Base-by-base conservation (phyloP, 1,139 yeast species). In the Blastobotrys ciferrii region DNA sequence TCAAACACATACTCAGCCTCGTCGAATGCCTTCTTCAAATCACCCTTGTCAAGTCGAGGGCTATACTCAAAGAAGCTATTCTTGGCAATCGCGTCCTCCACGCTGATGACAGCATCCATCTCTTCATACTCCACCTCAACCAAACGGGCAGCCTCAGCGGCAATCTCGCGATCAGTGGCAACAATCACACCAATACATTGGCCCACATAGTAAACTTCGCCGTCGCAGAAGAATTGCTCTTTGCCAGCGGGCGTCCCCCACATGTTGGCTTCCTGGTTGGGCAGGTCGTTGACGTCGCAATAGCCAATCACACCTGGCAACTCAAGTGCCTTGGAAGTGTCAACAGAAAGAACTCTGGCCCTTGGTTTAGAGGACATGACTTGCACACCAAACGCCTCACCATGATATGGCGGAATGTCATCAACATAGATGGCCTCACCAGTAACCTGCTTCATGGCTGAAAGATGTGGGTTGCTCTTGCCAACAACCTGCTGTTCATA, bases 341-440 rank as follows among this genome's bases (percentile, higher is more conserved):
- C 76, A 11, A 73, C 65, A 9, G 68, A 64, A 17, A 64, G 18
- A 18, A 73, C 58, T 49, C 66, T 69, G n/a, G 77, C 77, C 47
- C 67, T 71, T 0, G 77, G 73, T 41, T 65, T 65, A n/a, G 72
- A 54, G 2, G 75, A 69, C 61, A 70, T 56, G 19, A 73, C 72
- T 48, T 71, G 75, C 4, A 68, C 74, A 13, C 71, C 76, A 55
- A 68, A 69, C 2, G 71, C 54, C 53, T 73, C 77, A 14, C 63
- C 58, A 50, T 67, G 69, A 13, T 58, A 62, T 2, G 73, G 71
- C 2, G 76, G 74, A 15, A 73, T 60, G 51, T 73, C 77, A 50
- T 73, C 76, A 9, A 71, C 64, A 48, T 73, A 73, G 18, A 61
- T 58, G 0, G 77, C 77, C 49, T 73, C 77, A 17, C 77, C 77